Evolutionary conservation across 768 basidiomycete genomes (phyloP), one percentile per base, ranked within the genome.

Genomic region (Boletus reticuloceps): DNA sequence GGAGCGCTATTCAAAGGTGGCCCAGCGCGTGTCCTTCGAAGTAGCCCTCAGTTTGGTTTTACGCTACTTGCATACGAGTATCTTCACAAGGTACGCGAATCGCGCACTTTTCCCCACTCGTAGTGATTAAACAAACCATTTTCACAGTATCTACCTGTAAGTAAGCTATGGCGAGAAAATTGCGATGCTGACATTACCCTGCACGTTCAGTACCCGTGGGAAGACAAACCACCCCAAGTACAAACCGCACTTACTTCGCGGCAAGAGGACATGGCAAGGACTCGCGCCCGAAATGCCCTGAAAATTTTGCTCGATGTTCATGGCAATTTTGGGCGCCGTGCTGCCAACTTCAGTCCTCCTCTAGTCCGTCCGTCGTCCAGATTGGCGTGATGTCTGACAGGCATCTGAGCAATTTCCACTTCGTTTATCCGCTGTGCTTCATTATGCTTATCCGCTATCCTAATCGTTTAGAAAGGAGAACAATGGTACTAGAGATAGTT

Each of bases 11-110:
- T 90, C 82, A 96, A 96, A 66, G 94, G 94, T 47, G 93, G 94
- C 22, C 83, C 86, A 13, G 94, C 94, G 44, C 89, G 94, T 48
- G 78, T 95, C 43, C 75, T 94, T 56, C 84, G 94, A 58, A 91
- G 88, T 73, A 94, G 93, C 67, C 88, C 89, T 58, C 90, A 98
- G 70, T 98, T 99, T 69, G 95, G 93, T 48, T 97, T 95, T 67
- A 95, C 93, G 14, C 77, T 95, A 17, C 84, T 94, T 60, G 89
- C 82, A 49, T 88, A 88, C 67, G 87, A 88, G 66, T 83, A 86
- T 64, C 74, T 88, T 54, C 85, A 88, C 62, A 82, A 80, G 75
- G 79, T 82, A 61, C 70, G 75, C 53, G 72, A 61, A 64, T 20
- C 20, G 20, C n/a, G 47, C 34, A 50, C 25, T 7, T 42, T 17